Evolutionary conservation across 306 rosid species (phyloP).

Genomic region (Quercus berberidifolia): DNA sequence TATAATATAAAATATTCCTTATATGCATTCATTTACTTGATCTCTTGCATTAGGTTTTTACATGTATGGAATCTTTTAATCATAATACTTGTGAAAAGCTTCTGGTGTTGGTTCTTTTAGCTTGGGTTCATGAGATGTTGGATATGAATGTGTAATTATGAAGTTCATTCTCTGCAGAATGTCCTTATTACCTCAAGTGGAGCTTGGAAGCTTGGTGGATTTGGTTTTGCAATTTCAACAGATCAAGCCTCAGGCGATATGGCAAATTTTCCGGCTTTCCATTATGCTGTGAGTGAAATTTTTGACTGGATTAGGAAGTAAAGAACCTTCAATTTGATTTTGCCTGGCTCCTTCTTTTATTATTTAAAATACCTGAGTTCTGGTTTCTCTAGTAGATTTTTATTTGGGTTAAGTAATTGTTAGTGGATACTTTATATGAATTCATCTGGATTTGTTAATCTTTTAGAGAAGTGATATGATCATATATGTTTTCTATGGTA

Average conservation of each 20-base stretch:
- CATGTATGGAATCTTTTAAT: background rate
- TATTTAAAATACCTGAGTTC: background rate
- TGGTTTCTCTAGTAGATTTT: background rate
- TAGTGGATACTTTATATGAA: background rate
- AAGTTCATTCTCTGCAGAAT: conserved; percentile 55
- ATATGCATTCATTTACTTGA: too few species aligned
- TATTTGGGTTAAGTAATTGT: background rate
- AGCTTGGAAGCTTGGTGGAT: conserved; percentile 99
- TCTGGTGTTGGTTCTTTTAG: background rate
- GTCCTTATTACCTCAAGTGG: conserved; percentile 90
- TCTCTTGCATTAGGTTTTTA: too few species aligned
- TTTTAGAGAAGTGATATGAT: too few species aligned
- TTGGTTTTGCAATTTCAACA: conserved; percentile 80
- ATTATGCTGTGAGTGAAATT: conserved; percentile 77
- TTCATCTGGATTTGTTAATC: too few species aligned
- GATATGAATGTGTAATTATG: conserved; percentile 5
- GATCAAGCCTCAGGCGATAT: conserved; percentile 57
- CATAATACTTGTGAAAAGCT: background rate
- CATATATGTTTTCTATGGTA: too few species aligned
- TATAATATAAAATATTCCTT: too few species aligned
- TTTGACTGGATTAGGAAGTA: conserved; percentile 15
- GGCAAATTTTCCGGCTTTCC: conserved; percentile 66
- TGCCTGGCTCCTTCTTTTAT: background rate
- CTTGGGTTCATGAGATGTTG: background rate
- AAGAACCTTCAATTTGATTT: conserved; percentile 3